Conservation (phyloP, 2,329 filamentous ascomycete species). For the Scedosporium dehoogii region DNA sequence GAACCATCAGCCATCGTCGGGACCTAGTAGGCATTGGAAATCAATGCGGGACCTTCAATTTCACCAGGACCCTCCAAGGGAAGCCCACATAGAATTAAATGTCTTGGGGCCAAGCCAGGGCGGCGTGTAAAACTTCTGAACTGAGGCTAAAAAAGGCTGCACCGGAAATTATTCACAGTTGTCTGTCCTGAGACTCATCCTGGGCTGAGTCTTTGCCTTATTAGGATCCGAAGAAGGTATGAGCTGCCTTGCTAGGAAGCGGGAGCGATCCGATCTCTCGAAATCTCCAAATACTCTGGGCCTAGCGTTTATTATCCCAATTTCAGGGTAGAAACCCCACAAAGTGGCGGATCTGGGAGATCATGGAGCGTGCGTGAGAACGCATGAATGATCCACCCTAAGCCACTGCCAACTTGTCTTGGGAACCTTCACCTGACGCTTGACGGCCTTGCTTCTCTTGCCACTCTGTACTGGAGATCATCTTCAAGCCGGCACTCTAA, state of each 20-base stretch:
- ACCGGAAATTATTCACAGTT: neutral
- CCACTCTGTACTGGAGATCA: neutral
- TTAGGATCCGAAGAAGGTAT: neutral
- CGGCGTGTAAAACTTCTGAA: neutral
- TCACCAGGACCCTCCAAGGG: neutral
- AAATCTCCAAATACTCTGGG: neutral
- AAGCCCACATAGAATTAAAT: no score
- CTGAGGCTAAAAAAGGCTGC: neutral
- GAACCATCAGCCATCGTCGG: no score
- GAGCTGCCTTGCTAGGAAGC: neutral
- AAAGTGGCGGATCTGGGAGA: neutral
- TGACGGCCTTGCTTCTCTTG: neutral
- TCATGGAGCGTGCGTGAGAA: neutral
- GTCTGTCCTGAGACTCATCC: neutral
- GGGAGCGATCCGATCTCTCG: neutral
- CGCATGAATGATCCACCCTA: neutral
- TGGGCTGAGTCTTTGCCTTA: neutral
- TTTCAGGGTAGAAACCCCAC: neutral
- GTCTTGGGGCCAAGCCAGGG: neutral
- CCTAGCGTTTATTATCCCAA: no score
- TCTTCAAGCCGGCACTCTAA: neutral
- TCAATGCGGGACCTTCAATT: neutral
- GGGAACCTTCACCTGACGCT: neutral
- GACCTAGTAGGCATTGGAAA: no score
- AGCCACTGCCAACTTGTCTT: neutral